Evolutionary conservation across 192 early-diverging fungal genomes (phyloP).

Genomic region (Gonapodya sp.): DNA sequence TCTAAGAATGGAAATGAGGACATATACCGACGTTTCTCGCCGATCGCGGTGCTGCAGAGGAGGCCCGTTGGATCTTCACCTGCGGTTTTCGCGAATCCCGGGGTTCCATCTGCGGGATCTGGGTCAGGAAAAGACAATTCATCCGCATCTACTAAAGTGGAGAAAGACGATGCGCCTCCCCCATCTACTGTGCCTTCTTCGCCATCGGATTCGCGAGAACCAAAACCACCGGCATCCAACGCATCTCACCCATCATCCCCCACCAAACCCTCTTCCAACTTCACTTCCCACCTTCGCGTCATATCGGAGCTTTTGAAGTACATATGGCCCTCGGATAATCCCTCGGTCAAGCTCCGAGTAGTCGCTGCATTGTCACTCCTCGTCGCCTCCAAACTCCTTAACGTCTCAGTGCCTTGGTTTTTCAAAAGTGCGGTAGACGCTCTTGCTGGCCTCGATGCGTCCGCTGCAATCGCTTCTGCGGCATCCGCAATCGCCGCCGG

Average conservation of each 20-base stretch:
- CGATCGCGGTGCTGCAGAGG: no score
- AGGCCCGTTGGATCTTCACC: no score
- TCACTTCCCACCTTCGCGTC: slow-evolving; percentile 19
- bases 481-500: slow-evolving; percentile 46
- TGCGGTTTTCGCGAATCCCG: no score
- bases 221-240: neutral
- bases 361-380: slow-evolving; percentile 74
- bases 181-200: neutral
- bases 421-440: slow-evolving; percentile 91
- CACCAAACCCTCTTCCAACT: neutral
- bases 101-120: no score
- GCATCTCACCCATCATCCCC: neutral
- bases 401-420: slow-evolving; percentile 89
- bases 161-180: no score
- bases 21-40: no score
- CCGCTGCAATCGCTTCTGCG: slow-evolving; percentile 44
- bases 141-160: no score
- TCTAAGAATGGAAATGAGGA: no score
- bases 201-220: neutral
- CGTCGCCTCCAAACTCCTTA: slow-evolving; percentile 73
- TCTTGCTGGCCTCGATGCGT: slow-evolving; percentile 54
- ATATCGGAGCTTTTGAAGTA: slow-evolving; percentile 64
- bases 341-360: slow-evolving; percentile 75
- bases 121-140: no score
- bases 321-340: slow-evolving; percentile 87